A percentile compares a stretch with the other conserved stretches of the same genome.
These are phyloP conservation scores for Sugiyamaella chiloensis DNA, from an alignment of 805 yeast species.

Conservation along the genomic window DNA sequence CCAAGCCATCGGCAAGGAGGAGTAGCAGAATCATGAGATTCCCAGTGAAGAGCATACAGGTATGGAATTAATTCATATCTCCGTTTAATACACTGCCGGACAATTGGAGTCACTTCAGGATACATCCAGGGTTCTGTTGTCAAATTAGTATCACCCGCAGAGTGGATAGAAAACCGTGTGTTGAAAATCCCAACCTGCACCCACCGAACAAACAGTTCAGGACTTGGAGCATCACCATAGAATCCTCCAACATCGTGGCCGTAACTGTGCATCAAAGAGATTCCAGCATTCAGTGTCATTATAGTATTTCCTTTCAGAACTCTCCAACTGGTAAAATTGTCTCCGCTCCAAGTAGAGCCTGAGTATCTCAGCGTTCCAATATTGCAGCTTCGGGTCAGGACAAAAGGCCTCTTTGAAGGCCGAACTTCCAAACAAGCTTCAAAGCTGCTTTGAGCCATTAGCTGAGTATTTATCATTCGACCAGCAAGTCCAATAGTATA, in stretches of 20 bases:
- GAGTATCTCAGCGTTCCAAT: constrained; percentile 5
- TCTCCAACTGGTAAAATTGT: constrained; percentile 5
- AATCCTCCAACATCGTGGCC: constrained; percentile 11
- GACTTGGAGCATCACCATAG: constrained; percentile 1
- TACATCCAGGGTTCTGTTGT: constrained; percentile 12
- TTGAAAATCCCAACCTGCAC: constrained; percentile 7
- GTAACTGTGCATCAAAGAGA: constrained; percentile 1
- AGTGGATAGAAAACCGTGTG: constrained; percentile 5
- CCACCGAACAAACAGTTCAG: constrained; percentile 7
- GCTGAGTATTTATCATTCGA: constrained; percentile 3
- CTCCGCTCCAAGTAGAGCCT: constrained; percentile 6
- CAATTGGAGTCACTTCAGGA: constrained; percentile 6
- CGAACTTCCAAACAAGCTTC: constrained; percentile 3
- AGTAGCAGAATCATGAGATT: constrained; percentile 3
- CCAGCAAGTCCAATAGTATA: constrained; percentile 5
- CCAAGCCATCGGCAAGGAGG: neutral
- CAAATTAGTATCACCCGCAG: neutral
- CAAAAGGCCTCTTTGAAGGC: constrained; percentile 1
- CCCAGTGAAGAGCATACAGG: constrained; percentile 13
- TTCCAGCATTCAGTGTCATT: constrained; percentile 5
- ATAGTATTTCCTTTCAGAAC: constrained; percentile 5
- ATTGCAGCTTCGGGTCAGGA: constrained; percentile 5
- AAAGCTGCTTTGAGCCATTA: constrained; percentile 6
- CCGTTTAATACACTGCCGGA: constrained; percentile 6
- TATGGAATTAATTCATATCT: constrained; percentile 11